Conservation (phyloP, 2,329 filamentous ascomycete genomes). For the Neopestalotiopsis clavispora region DNA sequence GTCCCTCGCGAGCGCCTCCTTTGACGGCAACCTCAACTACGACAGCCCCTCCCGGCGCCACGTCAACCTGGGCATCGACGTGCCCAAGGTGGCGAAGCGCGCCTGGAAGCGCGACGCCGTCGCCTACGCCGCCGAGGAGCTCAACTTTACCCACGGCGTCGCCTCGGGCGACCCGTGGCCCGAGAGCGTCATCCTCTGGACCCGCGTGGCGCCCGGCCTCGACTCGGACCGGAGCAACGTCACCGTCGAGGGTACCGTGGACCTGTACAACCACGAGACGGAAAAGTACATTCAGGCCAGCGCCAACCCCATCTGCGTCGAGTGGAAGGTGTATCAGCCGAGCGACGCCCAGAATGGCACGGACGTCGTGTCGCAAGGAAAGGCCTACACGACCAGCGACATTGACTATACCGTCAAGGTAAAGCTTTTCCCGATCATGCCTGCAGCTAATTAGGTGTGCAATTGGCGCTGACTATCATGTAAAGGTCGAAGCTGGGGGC, state of each 20-base stretch:
- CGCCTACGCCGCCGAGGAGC: constrained; percentile 46
- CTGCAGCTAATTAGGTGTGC: not conserved
- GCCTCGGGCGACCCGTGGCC: constrained; percentile 55
- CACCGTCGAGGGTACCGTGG: constrained; percentile 47
- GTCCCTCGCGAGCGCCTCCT: constrained; percentile 21
- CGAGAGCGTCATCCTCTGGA: constrained; percentile 63
- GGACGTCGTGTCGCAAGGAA: constrained; percentile 58
- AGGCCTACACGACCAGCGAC: constrained; percentile 72
- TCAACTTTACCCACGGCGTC: constrained; percentile 70
- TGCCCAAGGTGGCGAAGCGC: constrained; percentile 64
- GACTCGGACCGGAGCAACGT: constrained; percentile 52
- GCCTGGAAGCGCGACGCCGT: constrained; percentile 48
- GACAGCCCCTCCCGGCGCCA: constrained; percentile 69
- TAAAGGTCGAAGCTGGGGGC: constrained; percentile 9
- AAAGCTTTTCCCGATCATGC: constrained; percentile 24
- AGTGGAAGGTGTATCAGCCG: constrained; percentile 12
- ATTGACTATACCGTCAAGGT: constrained; percentile 79
- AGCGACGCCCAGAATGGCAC: constrained; percentile 29
- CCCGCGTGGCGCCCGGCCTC: constrained; percentile 47
- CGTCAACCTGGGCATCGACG: constrained; percentile 65
- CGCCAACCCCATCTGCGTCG: constrained; percentile 64
- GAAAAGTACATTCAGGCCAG: constrained; percentile 48
- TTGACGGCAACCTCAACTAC: constrained; percentile 66
- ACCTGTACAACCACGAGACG: constrained; percentile 53
- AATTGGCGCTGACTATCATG: not conserved